Conservation (phyloP, 176 grass and related monocot species). For the Hsuehochloa calcarea region DNA sequence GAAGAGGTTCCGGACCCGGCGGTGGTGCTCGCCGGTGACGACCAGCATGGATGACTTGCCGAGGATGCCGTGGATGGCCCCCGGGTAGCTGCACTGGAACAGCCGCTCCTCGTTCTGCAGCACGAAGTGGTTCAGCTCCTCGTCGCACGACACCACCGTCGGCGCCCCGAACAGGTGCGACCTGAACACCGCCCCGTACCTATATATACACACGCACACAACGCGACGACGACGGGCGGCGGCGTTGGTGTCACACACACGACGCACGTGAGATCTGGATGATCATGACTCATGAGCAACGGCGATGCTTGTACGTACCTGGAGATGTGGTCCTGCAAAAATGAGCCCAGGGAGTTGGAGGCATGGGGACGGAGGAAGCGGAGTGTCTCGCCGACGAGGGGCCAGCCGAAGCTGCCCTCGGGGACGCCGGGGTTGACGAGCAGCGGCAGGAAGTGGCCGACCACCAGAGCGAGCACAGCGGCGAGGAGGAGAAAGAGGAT, state of each 20-base stretch:
- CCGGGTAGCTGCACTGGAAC: constrained; percentile 42
- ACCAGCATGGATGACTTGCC: constrained; percentile 29
- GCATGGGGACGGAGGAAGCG: constrained; percentile 40
- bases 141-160: constrained; percentile 46
- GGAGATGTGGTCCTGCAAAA: constrained; percentile 20
- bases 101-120: constrained; percentile 48
- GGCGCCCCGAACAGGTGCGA: constrained; percentile 40
- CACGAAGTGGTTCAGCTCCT: constrained; percentile 35
- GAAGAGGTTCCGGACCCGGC: constrained; percentile 8
- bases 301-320: not conserved
- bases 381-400: constrained; percentile 40
- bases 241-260: not conserved
- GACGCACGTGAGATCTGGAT: no score
- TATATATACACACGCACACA: not conserved
- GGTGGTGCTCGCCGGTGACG: constrained; percentile 37
- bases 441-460: constrained; percentile 11
- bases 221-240: not conserved
- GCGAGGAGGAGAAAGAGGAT: not conserved
- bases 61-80: constrained; percentile 32
- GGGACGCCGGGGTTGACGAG: not conserved
- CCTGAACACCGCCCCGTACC: constrained; percentile 41
- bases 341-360: constrained; percentile 18
- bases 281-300: no score
- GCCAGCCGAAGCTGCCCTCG: constrained; percentile 36
- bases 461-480: not conserved